These are phyloP conservation scores for Hypoxylon sp. DNA, from an alignment of 2,329 filamentous ascomycete genomes.

Conservation along the genomic window DNA sequence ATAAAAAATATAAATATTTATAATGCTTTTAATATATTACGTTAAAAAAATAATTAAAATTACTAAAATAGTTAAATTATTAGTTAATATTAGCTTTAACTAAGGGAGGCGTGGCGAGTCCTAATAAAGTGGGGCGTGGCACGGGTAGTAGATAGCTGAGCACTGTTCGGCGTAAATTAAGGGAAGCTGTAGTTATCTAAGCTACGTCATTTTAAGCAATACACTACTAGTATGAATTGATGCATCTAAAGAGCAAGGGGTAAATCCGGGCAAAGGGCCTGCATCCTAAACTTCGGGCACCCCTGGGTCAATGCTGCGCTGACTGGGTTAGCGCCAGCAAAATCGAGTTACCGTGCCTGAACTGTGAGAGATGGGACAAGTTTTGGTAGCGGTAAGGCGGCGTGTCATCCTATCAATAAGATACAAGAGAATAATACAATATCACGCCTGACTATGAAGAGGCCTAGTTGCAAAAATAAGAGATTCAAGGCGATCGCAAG, in stretches of 20 bases:
- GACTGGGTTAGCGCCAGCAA: background rate
- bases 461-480: background rate
- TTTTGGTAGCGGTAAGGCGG: background rate
- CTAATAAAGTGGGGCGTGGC: too few species aligned
- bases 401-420: background rate
- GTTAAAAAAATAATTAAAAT: too few species aligned
- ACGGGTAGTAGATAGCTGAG: too few species aligned
- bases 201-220: background rate
- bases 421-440: background rate
- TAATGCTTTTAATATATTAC: too few species aligned
- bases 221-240: too few species aligned
- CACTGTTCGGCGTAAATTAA: too few species aligned
- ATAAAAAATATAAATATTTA: too few species aligned
- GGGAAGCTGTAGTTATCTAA: background rate
- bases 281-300: background rate
- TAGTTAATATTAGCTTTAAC: too few species aligned
- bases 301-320: background rate
- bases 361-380: background rate
- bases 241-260: background rate
- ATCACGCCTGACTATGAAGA: background rate
- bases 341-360: background rate
- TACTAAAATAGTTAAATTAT: too few species aligned
- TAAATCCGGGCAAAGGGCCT: background rate
- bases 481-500: background rate
- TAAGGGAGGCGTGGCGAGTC: too few species aligned